Conservation (phyloP, 768 basidiomycete species). For the Roridomyces roridus region DNA sequence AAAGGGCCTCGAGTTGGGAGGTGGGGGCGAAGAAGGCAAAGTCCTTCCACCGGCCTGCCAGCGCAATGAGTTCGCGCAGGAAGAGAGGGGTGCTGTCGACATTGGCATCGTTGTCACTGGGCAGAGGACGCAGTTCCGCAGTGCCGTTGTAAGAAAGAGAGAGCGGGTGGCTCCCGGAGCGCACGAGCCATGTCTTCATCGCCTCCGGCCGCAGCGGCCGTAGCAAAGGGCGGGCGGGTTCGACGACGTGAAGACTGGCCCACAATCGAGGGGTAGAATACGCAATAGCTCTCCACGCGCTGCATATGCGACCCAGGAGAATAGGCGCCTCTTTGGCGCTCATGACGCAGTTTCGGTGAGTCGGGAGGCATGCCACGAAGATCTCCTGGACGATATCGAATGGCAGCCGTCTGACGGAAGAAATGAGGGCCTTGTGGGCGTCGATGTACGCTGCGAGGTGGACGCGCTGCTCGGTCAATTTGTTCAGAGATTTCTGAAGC, state of each 20-base stretch:
- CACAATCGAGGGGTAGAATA: neutral
- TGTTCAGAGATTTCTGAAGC: too few relatives aligned
- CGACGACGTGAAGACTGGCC: too few relatives aligned
- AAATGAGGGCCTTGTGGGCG: too few relatives aligned
- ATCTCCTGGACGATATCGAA: too few relatives aligned
- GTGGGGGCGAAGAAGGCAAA: neutral
- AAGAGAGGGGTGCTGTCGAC: neutral
- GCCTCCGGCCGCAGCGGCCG: neutral
- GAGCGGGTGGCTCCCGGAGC: neutral
- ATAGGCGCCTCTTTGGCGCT: neutral
- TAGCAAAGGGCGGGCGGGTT: too few relatives aligned
- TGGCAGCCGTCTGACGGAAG: too few relatives aligned
- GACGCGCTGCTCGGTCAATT: too few relatives aligned
- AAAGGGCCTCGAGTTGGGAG: neutral
- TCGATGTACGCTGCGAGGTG: too few relatives aligned
- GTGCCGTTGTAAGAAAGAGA: neutral
- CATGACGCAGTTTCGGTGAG: slow-evolving; percentile 1
- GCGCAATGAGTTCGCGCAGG: neutral
- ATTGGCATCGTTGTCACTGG: neutral
- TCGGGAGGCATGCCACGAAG: neutral
- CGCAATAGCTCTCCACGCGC: neutral
- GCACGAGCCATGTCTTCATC: neutral
- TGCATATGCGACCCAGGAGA: neutral
- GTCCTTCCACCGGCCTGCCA: neutral
- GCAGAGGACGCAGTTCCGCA: neutral